Evolutionary conservation across 495 filamentous ascomycete genomes (phyloP), one percentile per base, ranked within the genome.

Genomic region (Durotheca rogersii): DNA sequence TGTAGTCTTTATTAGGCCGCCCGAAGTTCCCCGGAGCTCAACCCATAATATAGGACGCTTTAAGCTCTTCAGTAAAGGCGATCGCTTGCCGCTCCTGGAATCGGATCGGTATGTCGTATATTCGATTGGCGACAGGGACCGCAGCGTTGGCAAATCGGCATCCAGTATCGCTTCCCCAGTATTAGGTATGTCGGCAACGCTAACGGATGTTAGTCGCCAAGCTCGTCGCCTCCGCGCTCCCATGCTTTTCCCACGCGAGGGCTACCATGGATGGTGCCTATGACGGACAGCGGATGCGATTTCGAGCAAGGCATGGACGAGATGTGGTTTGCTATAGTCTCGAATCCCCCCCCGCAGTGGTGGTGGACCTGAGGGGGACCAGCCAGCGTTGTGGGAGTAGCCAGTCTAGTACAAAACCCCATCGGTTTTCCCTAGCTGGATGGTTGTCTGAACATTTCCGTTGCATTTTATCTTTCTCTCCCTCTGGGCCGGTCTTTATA

Each of bases 211-310:
- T 41, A 42, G 30, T 36, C 31, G 37, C 38, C 31, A 41, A 50
- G 47, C 30, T 50, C 29, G 30, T 49, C 46, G 29, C 18, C 30
- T 34, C 38, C 14, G 36, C 30, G 19, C 37, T 49, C 29, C 25
- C 16, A 32, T 17, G 27, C 43, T 37, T 35, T 32, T 29, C 34
- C 14, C 27, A 39, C 18, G 3, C 15, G 43, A 38, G 29, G 21
- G 34, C 21, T 33, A 12, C 23, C 37, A 12, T 33, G 25, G 46
- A 34, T 11, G 31, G 23, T 21, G 23, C 27, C 36, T 19, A 35
- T 11, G 15, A 19, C 14, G 20, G 29, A 20, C 9, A 14, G 7
- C 21, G 21, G 29, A 36, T 27, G 23, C 23, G 23, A 9, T 4
- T 27, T 27, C 23, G 23, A 9, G 23, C 23, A 9, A 27, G 4